Base-by-base conservation (phyloP, 2,329 filamentous ascomycete species). In the Aspergillus piperis region DNA sequence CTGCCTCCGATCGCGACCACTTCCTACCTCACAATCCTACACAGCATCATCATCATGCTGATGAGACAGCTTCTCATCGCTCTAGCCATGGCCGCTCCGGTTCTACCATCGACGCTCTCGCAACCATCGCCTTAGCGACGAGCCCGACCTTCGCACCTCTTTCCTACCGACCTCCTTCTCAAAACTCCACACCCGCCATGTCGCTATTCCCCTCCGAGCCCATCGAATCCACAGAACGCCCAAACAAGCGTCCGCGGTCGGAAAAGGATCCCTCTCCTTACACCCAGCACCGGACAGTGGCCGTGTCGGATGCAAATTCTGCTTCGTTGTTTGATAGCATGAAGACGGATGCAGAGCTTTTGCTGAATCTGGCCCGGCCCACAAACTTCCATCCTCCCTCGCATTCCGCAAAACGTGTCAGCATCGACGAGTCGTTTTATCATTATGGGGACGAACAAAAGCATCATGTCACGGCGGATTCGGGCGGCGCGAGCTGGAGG, bases 191-290 rank as follows among this genome's bases (percentile, higher is more conserved):
- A 44, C 65, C 66, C 17, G 59, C 68, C 44, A 62, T 69, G 51
- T 63, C 73, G 47, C 61, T 73, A 57, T 75, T 72, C 47, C 71
- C 67, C 44, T 53, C 71, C 54, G 69, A 75, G 52, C 60, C 67
- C 51, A 68, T 65, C 48, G 70, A 72, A 38, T 66, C 70, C 44
- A 61, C 67, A 48, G 73, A 86, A 66, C 80, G 83, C 50, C 85
- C 85, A 3, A 74, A 83, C 19, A 88, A 88, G 73, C 82, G 86
- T 44, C 81, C 84, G 52, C 82, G 85, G 63, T 88, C 86, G 47
- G 86, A 87, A 67, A 78, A 83, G 65, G 75, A 82, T 54, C 76
- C 78, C 15, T 80, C 81, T 25, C 81, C 77, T 44, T 63, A 72
- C 64, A 69, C 70, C 64, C 68, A 72, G 59, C 68, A 71, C 59